Evolutionary conservation across 257 asterid species (phyloP), one percentile per base, ranked within the genome.

Genomic region (Rauvolfia tetraphylla): DNA sequence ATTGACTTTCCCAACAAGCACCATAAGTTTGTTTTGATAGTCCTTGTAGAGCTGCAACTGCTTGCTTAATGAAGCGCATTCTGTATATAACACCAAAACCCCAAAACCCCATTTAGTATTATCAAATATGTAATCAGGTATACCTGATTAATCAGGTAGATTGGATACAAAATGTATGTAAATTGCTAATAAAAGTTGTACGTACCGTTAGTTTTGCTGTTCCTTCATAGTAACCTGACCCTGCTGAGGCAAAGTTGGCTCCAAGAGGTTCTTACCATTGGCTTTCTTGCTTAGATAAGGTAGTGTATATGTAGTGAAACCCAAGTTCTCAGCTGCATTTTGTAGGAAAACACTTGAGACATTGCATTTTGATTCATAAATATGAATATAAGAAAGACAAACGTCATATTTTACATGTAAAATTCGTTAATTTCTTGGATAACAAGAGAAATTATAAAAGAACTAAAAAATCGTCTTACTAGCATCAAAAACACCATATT

Each of bases 211-310:
- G 79, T 85, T 81, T 61, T 58, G 96, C 88, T 3, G 98, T 93
- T 66, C 78, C 68, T 23, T 91, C 91, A 62, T 83, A 87, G 77
- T 85, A 93, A 79, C 98, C 98, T 14, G 97, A 93, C 23, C 96
- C 88, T 41, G 85, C 98, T 1, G 98, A 93, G 49, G 97, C 98
- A 41, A 93, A 93, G 83, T 93, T 93, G 70, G 95, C 92, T 75
- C 98, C 98, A 90, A 75, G 73, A 90, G 92, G 68, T 86, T 69
- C 1, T 83, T 83, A 34, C 89, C 91, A 56, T 56, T 84, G 33
- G 95, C 93, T 73, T 86, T 68, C 79, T 81, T 79, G 87, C 89
- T 88, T 29, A 91, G 95, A 78, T 93, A 93, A 74, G 97, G 83
- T 18, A 76, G 87, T 27, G 97, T 97, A 80, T 85, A 93, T 73